These are phyloP conservation scores for Colletotrichum tanaceti DNA, from an alignment of 2,329 filamentous ascomycete genomes.

Conservation along the genomic window DNA sequence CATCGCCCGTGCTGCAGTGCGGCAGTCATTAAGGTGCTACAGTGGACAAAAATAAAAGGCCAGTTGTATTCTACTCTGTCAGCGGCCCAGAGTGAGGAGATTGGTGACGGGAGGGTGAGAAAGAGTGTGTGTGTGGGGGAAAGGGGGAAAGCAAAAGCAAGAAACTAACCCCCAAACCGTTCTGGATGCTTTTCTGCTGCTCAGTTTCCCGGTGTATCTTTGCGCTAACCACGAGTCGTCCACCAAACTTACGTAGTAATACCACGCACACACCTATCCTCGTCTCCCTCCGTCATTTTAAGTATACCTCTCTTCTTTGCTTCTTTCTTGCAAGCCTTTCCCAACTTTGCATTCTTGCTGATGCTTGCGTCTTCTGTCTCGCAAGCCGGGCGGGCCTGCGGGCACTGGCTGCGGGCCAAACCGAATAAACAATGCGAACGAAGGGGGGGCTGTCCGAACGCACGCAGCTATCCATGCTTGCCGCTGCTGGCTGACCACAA, in stretches of 20 bases:
- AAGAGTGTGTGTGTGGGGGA: background rate
- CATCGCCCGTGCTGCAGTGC: background rate
- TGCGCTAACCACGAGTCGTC: slow-evolving; percentile 15
- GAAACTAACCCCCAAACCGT: background rate
- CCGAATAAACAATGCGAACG: slow-evolving; percentile 15
- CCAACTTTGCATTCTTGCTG: slow-evolving; percentile 24
- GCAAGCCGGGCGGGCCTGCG: slow-evolving; percentile 8
- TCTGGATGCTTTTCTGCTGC: slow-evolving; percentile 13
- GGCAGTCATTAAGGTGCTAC: slow-evolving; percentile 1
- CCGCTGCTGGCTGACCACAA: slow-evolving; percentile 6
- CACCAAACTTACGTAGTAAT: slow-evolving; percentile 9
- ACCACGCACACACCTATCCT: slow-evolving; percentile 9
- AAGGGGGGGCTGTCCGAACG: slow-evolving; percentile 16
- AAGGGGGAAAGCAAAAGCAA: no score
- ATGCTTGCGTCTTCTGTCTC: slow-evolving; percentile 16
- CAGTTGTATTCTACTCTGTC: background rate
- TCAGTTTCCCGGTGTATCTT: slow-evolving; percentile 12
- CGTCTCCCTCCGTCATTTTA: background rate
- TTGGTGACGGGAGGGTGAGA: background rate
- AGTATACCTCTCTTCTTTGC: slow-evolving; percentile 17
- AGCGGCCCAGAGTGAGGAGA: background rate
- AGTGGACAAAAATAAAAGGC: slow-evolving; percentile 24
- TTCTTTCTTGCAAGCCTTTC: slow-evolving; percentile 36
- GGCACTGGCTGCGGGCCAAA: slow-evolving; percentile 22
- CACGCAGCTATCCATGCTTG: slow-evolving; percentile 10